phyloP scores from a whole-genome alignment of 2,329 filamentous ascomycete genomes.

The Colletotrichum sojae region DNA sequence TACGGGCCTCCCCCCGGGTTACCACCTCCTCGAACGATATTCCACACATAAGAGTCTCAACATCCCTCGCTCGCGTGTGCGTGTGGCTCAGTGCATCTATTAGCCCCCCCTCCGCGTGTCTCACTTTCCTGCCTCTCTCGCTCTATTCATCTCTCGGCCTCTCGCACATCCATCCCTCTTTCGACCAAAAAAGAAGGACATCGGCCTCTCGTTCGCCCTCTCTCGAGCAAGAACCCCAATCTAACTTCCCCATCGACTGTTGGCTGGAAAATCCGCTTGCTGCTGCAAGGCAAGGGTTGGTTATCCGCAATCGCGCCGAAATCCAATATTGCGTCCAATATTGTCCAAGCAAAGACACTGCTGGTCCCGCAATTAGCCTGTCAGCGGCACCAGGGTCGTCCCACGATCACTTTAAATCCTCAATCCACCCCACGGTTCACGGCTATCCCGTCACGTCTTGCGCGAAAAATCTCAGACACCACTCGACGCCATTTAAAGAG shows the following conservation, averaged over 20 bases:
- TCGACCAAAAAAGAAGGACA: neutral
- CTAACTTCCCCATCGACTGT: constrained; percentile 26
- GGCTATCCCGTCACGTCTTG: constrained; percentile 25
- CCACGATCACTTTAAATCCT: constrained; percentile 39
- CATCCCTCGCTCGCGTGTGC: constrained; percentile 37
- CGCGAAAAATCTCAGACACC: constrained; percentile 24
- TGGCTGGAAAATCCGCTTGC: constrained; percentile 17
- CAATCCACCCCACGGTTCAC: constrained; percentile 35
- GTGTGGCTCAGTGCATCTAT: constrained; percentile 11
- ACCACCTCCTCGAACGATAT: constrained; percentile 34
- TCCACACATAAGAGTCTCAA: constrained; percentile 32
- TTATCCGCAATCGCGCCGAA: constrained; percentile 40
- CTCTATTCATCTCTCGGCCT: too few species aligned
- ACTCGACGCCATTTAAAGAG: constrained; percentile 19
- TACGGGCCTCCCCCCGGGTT: constrained; percentile 9
- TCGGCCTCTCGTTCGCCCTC: constrained; percentile 14
- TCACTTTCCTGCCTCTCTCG: constrained; percentile 28
- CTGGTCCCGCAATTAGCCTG: constrained; percentile 39
- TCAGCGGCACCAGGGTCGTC: constrained; percentile 36
- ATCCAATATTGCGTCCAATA: constrained; percentile 41
- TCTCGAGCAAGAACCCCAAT: constrained; percentile 18
- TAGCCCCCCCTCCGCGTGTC: constrained; percentile 30
- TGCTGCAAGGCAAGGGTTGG: constrained; percentile 30
- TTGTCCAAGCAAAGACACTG: constrained; percentile 39
- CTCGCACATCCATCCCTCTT: constrained; percentile 8